Conservation (phyloP, 306 rosid species). For the Prunus mira region DNA sequence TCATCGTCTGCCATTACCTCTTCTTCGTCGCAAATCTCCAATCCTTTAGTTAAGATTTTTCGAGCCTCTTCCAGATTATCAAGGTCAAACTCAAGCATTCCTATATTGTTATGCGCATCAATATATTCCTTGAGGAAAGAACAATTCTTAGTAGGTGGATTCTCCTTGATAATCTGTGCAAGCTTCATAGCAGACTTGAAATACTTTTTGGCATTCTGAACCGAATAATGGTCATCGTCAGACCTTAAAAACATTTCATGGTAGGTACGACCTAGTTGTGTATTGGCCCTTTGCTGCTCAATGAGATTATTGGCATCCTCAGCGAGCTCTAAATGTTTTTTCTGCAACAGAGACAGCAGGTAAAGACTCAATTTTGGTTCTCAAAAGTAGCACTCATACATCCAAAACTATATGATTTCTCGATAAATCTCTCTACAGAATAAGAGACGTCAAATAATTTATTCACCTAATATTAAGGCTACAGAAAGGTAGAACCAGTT, state of each 20-base stretch:
- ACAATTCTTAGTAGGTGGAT: slow-evolving; percentile 45
- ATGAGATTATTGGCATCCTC: slow-evolving; percentile 58
- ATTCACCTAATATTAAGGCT: neutral
- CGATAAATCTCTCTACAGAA: neutral
- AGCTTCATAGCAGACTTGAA: slow-evolving; percentile 70
- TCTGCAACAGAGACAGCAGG: slow-evolving; percentile 37
- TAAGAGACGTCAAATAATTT: neutral
- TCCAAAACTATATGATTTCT: neutral
- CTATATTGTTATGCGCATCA: slow-evolving; percentile 82
- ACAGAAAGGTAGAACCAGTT: neutral
- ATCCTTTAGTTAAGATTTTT: slow-evolving; percentile 47
- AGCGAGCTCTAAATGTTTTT: slow-evolving; percentile 77
- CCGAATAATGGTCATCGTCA: slow-evolving; percentile 54
- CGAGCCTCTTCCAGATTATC: slow-evolving; percentile 71
- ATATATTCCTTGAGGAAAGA: slow-evolving; percentile 65
- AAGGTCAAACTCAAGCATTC: slow-evolving; percentile 85
- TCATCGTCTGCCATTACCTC: slow-evolving; percentile 64
- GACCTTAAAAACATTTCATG: slow-evolving; percentile 53
- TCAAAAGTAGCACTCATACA: neutral
- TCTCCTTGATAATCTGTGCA: slow-evolving; percentile 55
- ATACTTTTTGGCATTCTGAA: slow-evolving; percentile 75
- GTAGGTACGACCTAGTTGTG: slow-evolving; percentile 92
- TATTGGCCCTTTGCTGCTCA: slow-evolving; percentile 87
- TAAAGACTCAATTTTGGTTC: neutral
- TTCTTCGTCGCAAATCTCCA: slow-evolving; percentile 75